Evolutionary conservation across 2,329 filamentous ascomycete species (phyloP), one percentile per base, ranked within the genome.

Genomic region (Herpotrichia juniperi): DNA sequence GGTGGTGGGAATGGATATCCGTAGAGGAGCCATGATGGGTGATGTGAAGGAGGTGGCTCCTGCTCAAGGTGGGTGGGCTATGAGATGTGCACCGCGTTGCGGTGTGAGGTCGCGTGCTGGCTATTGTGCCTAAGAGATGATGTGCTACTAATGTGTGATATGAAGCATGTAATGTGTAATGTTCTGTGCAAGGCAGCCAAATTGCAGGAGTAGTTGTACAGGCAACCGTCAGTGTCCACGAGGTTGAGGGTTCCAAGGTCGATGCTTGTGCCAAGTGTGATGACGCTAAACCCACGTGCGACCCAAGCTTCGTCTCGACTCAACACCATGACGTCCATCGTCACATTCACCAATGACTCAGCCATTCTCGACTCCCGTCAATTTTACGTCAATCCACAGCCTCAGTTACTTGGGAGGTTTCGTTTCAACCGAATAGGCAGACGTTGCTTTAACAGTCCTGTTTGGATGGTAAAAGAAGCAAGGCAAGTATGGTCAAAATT

Each of bases 1-100:
- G n/a, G 83, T 69, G 3, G 70, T 67, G 2, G 78, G 77, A 51
- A 81, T 79, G 3, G 76, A 74, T 48, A 81, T 76, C 26, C 74
- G 69, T n/a, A 79, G 68, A 14, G 77, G 75, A 24, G 78, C 67
- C 78, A 80, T 80, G 35, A 3, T 59, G n/a, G 50, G 51, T 32
- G 17, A 28, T 21, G 51, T 32, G 37, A 12, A 45, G 34, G 17
- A 3, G 34, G 34, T 37, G 9, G 19, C n/a, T 19, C 7, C 37
- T 7, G 19, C 37, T 40, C 37, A 24, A 25, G 19, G 19, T 40
- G 37, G 25, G 37, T 21, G 6, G 37, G n/a, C n/a, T n/a, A n/a
- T n/a, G n/a, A n/a, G n/a, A n/a, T n/a, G n/a, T n/a, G n/a, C n/a
- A n/a, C n/a, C n/a, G n/a, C n/a, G n/a, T n/a, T n/a, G n/a, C n/a